Base-by-base conservation (phyloP, 768 basidiomycete species). In the Astraeus odoratus region DNA sequence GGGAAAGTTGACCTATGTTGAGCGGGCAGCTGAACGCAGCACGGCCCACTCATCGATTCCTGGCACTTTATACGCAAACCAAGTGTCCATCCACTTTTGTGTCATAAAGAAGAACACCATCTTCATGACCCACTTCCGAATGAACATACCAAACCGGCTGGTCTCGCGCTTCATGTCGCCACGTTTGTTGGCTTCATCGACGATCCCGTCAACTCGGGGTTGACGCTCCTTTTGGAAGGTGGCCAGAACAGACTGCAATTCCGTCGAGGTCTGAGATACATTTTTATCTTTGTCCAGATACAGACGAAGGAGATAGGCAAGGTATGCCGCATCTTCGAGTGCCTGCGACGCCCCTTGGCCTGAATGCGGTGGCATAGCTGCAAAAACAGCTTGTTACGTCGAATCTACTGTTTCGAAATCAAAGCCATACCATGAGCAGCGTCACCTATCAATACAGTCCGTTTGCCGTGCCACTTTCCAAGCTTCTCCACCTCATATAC, bases 281-380 rank as follows among this genome's bases (percentile, higher is more conserved):
- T 42, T 38, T 9, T 25, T 20, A n/a, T 10, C 39, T 37, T 27
- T 24, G 34, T 45, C 33, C 8, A 51, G 47, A 15, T 55, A 35
- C 40, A 19, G 38, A 33, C 51, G 55, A 33, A 64, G 43, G 29
- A 62, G 60, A 37, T 65, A 33, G 5, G 54, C 61, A 40, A 65
- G 60, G 41, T 64, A 56, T 30, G 36, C 58, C 1, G 61, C 58
- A 36, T 65, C 60, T 27, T 65, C 60, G 0, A 63, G 57, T 8
- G 52, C 57, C 33, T 63, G 61, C 25, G 61, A 63, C 20, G 58
- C 63, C 22, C 61, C 61, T 47, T 59, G 61, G 20, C 61, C 58
- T 25, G 60, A 60, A 39, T 64, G 53, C 3, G 63, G 63, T 8
- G 61, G 58, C 61, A 63, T 60, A 3, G 57, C 63, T 63, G 16